These are phyloP conservation scores for Umbellularia californica DNA, from an alignment of 164 flowering plant species.

Conservation along the genomic window DNA sequence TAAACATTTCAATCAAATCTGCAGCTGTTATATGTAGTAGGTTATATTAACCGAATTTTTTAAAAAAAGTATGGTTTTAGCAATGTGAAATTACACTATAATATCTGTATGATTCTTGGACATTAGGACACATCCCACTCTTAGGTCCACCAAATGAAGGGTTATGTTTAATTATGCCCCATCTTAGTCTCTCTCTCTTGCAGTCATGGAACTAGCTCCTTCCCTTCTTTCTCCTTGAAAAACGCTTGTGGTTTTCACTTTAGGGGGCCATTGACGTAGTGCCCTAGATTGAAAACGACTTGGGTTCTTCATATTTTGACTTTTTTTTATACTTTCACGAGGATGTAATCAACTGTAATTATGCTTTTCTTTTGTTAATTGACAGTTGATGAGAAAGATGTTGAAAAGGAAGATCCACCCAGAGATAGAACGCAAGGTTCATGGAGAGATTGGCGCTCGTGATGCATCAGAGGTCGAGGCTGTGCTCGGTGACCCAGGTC, in stretches of 20 bases:
- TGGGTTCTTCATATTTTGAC: background rate
- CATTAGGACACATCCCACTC: no score
- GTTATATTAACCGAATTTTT: no score
- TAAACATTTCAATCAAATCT: no score
- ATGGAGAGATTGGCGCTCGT: background rate
- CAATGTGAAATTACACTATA: no score
- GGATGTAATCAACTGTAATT: background rate
- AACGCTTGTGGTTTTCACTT: slow-evolving; percentile 2
- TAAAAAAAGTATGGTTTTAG: no score
- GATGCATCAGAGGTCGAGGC: background rate
- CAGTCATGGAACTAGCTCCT: no score
- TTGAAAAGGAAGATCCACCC: slow-evolving; percentile 33
- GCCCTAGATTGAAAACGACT: background rate
- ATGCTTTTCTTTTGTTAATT: background rate
- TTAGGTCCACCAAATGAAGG: no score
- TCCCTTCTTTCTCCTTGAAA: background rate
- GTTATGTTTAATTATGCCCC: no score
- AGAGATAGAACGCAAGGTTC: slow-evolving; percentile 11
- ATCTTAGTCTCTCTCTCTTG: no score
- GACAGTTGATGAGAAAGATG: slow-evolving; percentile 25
- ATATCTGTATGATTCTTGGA: no score
- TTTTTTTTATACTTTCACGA: background rate
- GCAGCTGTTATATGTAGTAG: no score
- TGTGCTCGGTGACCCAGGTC: background rate
- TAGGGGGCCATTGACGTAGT: slow-evolving; percentile 3